Percentiles rank a stretch among this genome's conserved stretches.
Evolutionary conservation across 176 grass and related monocot species (phyloP).

Genomic region (Bolboschoenus planiculmis): DNA sequence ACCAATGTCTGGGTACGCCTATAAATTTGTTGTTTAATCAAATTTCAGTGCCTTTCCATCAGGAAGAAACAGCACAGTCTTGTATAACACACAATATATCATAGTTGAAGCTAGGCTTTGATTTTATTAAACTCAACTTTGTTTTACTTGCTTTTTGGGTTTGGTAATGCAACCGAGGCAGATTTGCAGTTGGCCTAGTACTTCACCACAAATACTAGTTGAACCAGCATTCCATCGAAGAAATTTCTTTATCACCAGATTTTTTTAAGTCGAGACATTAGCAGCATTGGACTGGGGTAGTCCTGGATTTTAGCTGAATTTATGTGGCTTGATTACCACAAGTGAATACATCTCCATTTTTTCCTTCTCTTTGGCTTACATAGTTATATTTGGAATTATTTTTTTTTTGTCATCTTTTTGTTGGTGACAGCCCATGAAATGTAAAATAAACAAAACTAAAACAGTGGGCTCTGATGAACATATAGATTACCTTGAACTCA

Average conservation of each 20-base stretch:
- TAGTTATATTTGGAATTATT: not conserved
- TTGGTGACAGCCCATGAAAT: not conserved
- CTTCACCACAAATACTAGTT: not conserved
- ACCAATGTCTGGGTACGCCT: conserved; percentile 77
- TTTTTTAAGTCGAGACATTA: not conserved
- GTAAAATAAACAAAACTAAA: not conserved
- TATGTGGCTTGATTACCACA: not conserved
- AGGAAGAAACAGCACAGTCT: not conserved
- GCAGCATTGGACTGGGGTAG: not conserved
- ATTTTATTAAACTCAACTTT: not conserved
- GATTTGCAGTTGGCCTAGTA: not conserved
- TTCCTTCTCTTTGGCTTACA: not conserved
- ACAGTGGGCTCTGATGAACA: not conserved
- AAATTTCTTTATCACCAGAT: not conserved
- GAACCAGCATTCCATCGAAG: not conserved
- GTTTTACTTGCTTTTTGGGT: not conserved
- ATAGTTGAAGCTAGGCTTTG: not conserved
- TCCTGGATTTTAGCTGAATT: not conserved
- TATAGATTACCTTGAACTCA: conserved; percentile 73
- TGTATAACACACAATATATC: not conserved
- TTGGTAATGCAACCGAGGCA: not conserved
- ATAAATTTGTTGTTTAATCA: not conserved
- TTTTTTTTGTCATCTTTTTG: not conserved
- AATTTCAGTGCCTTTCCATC: not conserved
- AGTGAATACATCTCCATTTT: not conserved